Evolutionary conservation across 495 filamentous ascomycete species (phyloP).

Genomic region (Sporormia fimetaria): DNA sequence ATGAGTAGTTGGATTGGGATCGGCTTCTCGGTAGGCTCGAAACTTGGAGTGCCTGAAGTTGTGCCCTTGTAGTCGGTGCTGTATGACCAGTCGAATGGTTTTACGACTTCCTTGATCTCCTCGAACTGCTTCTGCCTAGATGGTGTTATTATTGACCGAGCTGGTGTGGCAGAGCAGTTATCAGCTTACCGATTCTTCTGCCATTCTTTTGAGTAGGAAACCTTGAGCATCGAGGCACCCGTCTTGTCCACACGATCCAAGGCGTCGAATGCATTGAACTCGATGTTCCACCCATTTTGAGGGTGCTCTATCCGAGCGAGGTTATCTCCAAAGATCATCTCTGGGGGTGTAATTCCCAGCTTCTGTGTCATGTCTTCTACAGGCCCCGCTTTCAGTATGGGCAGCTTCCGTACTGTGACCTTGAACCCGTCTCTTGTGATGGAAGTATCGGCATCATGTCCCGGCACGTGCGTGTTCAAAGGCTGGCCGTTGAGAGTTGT

Average conservation of each 20-base stretch:
- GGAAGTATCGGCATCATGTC: slow-evolving; percentile 13
- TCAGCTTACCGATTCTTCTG: slow-evolving; percentile 55
- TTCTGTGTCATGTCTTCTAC: slow-evolving; percentile 75
- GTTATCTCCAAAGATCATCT: slow-evolving; percentile 99
- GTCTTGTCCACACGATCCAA: slow-evolving; percentile 91
- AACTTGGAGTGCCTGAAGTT: slow-evolving; percentile 32
- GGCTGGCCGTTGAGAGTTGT: slow-evolving; percentile 15
- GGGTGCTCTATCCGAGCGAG: slow-evolving; percentile 59
- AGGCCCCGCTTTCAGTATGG: slow-evolving; percentile 80
- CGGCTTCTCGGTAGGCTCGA: slow-evolving; percentile 42
- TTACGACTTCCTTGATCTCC: slow-evolving; percentile 84
- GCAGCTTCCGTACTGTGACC: slow-evolving; percentile 70
- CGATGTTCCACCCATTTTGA: slow-evolving; percentile 56
- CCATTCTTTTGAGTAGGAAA: slow-evolving; percentile 88
- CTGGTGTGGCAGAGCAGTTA: not conserved
- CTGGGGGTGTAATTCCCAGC: slow-evolving; percentile 76
- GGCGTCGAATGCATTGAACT: slow-evolving; percentile 76
- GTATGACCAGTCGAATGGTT: slow-evolving; percentile 97
- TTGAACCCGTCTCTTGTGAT: slow-evolving; percentile 39
- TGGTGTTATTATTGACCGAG: slow-evolving; percentile 6
- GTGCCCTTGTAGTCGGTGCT: slow-evolving; percentile 75
- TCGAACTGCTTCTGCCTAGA: slow-evolving; percentile 69
- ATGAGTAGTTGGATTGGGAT: slow-evolving; percentile 80
- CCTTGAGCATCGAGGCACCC: slow-evolving; percentile 74
- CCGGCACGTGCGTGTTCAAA: slow-evolving; percentile 15